Evolutionary conservation across 441 rosid species (phyloP), one percentile per base, ranked within the genome.

Genomic region (Jatropha multifida): DNA sequence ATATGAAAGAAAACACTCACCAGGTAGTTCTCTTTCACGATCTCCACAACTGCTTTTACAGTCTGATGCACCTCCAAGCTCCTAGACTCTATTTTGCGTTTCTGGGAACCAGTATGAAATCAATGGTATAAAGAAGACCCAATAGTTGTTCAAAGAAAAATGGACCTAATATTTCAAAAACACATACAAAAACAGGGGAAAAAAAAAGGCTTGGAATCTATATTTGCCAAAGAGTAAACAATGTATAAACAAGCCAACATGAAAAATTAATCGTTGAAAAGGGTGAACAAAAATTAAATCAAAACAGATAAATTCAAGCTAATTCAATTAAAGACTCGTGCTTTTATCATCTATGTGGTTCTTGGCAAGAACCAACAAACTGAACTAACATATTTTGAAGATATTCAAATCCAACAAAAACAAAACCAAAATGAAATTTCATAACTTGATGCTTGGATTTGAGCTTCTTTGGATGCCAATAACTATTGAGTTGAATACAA

Each of bases 1-100:
- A 74, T 65, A 74, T 52, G 26, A 52, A 18, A 40, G 44, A 75
- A 62, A 59, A 58, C 3, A 87, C 94, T 84, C 87, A 81, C 99
- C 98, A 96, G 78, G 88, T 96, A 94, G 81, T 92, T 87, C 83
- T 94, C 99, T 85, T 96, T 96, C 82, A 90, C 97, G 78, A 96
- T 89, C 91, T 96, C 99, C 71, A 96, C 94, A 75, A 89, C 76
- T 69, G 97, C 94, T 80, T 79, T 85, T 72, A 94, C 93, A 51
- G 83, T 86, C 85, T 90, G 94, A 85, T 87, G 88, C 88, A 94
- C 73, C 83, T 88, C 93, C 82, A 92, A 85, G 54, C 86, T 88
- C 84, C 86, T 92, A 51, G 80, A 79, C 61, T 85, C 92, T 74
- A 87, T 89, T 86, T 88, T 94, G 78, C 91, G 93, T 83, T 94